Base-by-base conservation (phyloP, 2,329 filamentous ascomycete genomes). In the Apiospora arundinis region DNA sequence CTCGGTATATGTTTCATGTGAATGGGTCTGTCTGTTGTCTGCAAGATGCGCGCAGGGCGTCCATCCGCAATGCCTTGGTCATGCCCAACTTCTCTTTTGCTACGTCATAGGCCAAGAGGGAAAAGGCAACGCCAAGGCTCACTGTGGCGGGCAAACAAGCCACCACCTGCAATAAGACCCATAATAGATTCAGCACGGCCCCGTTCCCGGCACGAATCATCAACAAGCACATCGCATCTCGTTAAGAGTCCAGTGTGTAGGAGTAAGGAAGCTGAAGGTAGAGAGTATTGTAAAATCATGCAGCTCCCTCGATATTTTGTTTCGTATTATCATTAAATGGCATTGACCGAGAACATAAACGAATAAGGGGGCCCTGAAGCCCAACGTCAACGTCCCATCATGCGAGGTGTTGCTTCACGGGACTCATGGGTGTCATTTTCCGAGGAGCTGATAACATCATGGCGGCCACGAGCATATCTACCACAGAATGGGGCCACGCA, bases 21-120 rank as follows among this genome's bases (percentile, higher is more conserved):
- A n/a, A 63, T 40, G 56, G 56, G 37, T 37, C 56, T 40, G 32
- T n/a, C 56, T n/a, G 56, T 16, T 60, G 52, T 60, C 49, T 16
- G 25, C 49, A 16, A 56, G 25, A 56, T 56, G 25, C 14, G 32
- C n/a, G n/a, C n/a, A n/a, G n/a, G n/a, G n/a, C n/a, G n/a, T n/a
- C n/a, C n/a, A 32, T 32, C 32, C 6, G 32, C 32, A 32, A 32
- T 6, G 32, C 32, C 32, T 32, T 32, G 32, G 32, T 6, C 40
- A 11, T 42, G 40, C 42, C 42, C 42, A 45, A 45, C 42, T 45
- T 45, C 42, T 16, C 12, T 45, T 45, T 45, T 45, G 11, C 12
- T 45, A 16, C 42, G 42, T 45, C 42, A 45, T 45, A 45, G 16
- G 42, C 42, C 42, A 45, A 16, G 42, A 18, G 16, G 42, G 42